phyloP scores from a whole-genome alignment of 805 yeast genomes.

The Cyberlindnera xylosilytica region DNA sequence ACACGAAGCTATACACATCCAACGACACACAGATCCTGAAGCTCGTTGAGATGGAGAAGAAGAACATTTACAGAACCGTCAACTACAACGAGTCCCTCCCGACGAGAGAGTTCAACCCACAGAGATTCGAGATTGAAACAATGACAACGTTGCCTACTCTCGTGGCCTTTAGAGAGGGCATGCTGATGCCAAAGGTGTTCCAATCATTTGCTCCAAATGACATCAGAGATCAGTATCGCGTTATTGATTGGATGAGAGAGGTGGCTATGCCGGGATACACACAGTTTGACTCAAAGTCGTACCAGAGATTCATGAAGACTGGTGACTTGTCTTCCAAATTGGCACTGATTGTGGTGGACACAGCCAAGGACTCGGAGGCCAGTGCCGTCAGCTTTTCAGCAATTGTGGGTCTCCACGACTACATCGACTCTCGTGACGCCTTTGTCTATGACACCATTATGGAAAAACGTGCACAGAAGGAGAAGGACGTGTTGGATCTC shows the following conservation, averaged over 20 bases:
- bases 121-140: slow-evolving; percentile 47
- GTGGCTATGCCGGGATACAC: slow-evolving; percentile 48
- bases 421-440: slow-evolving; percentile 49
- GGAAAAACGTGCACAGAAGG: slow-evolving; percentile 40
- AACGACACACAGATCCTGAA: slow-evolving; percentile 39
- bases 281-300: slow-evolving; percentile 38
- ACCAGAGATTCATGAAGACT: slow-evolving; percentile 12
- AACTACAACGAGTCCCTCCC: slow-evolving; percentile 39
- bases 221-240: slow-evolving; percentile 45
- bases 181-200: slow-evolving; percentile 47
- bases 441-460: slow-evolving; percentile 31
- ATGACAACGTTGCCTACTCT: slow-evolving; percentile 62
- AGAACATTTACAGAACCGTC: slow-evolving; percentile 33
- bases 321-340: slow-evolving; percentile 7
- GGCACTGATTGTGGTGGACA: slow-evolving; percentile 19
- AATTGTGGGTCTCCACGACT: slow-evolving; percentile 17
- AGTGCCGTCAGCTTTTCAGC: slow-evolving; percentile 23
- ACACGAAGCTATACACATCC: slow-evolving; percentile 51
- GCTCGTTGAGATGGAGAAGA: slow-evolving; percentile 40
- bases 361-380: slow-evolving; percentile 21
- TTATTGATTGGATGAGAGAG: slow-evolving; percentile 46
- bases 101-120: slow-evolving; percentile 38
- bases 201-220: slow-evolving; percentile 66
- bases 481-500: slow-evolving; percentile 39
- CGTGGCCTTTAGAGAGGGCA: slow-evolving; percentile 55